Evolutionary conservation across 768 basidiomycete genomes (phyloP), one percentile per base, ranked within the genome.

Genomic region (Tulasnella sp.): DNA sequence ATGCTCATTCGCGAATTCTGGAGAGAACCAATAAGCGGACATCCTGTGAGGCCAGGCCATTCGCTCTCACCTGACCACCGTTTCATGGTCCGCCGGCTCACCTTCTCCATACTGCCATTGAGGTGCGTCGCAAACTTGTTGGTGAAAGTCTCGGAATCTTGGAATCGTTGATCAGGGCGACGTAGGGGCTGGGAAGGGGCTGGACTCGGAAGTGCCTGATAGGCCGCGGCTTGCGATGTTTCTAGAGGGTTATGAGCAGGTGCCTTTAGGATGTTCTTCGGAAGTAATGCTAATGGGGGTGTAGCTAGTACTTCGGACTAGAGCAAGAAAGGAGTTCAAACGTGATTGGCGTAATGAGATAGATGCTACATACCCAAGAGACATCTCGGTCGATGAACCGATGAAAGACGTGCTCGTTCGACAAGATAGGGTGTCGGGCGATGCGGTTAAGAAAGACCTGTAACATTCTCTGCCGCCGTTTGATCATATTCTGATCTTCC

Each of bases 81-180:
- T 73, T 96, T 98, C 67, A 92, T 78, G 15, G 84, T 79, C 61
- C 94, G 75, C 50, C 94, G 78, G 15, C 94, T 93, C 21, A 98
- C 89, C 69, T 91, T 97, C 69, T 99, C 96, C 87, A 99, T 86
- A 1, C 83, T 86, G 1, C 92, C 89, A 54, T 78, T 77, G 55
- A 99, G 73, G 71, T 99, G 96, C 56, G 82, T 82, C 43, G 91
- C 85, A 68, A 98, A 99, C 70, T 94, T 96, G 69, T 81, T 81
- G 2, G 96, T 99, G 68, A 99, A 99, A 3, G 81, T 78, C 69
- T 99, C 96, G 1, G 91, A 94, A 67, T 99, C 96, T 35, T 88
- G 74, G 72, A 98, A 99, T 12, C 94, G 79, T 68, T 93, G 92
- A 69, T 99, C 96, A 11, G 96, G 91, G 58, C 83, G 77, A 48